These are phyloP conservation scores for Claviceps maximensis DNA, from an alignment of 2,329 filamentous ascomycete genomes.

Conservation along the genomic window DNA sequence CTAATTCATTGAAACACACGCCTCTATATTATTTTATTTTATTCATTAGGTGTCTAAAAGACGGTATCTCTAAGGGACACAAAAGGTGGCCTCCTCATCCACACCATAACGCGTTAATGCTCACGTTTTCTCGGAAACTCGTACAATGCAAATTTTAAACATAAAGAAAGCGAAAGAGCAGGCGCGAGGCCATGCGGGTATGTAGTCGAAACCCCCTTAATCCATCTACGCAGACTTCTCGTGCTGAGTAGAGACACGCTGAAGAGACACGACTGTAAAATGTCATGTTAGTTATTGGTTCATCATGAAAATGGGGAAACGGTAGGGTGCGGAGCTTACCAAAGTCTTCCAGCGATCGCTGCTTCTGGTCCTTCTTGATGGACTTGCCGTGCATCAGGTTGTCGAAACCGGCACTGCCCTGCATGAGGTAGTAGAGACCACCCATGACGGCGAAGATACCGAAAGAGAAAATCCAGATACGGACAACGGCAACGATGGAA, in stretches of 20 bases:
- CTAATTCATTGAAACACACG: not conserved
- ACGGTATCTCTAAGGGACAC: slow-evolving; percentile 23
- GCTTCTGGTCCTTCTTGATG: slow-evolving; percentile 68
- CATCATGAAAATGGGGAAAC: not conserved
- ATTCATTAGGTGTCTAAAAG: slow-evolving; percentile 30
- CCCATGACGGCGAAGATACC: slow-evolving; percentile 79
- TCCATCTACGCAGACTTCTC: slow-evolving; percentile 63
- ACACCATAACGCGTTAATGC: slow-evolving; percentile 21
- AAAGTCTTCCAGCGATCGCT: slow-evolving; percentile 79
- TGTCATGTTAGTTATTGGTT: slow-evolving; percentile 33
- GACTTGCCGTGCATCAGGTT: slow-evolving; percentile 89
- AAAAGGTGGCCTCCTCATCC: slow-evolving; percentile 23
- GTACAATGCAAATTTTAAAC: slow-evolving; percentile 27
- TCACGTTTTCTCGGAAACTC: slow-evolving; percentile 18
- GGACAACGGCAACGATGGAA: slow-evolving; percentile 70
- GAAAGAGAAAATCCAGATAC: slow-evolving; percentile 85
- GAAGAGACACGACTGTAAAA: slow-evolving; percentile 63
- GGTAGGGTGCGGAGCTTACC: slow-evolving; percentile 41
- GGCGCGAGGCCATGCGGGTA: slow-evolving; percentile 24
- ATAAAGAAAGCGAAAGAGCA: slow-evolving; percentile 24
- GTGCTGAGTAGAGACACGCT: slow-evolving; percentile 84
- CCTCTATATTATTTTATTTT: slow-evolving; percentile 19
- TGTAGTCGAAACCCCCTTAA: slow-evolving; percentile 18
- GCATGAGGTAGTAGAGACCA: slow-evolving; percentile 61
- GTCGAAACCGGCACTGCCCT: slow-evolving; percentile 71